Conservation (phyloP, 768 basidiomycete species). For the Tulasnella calospora region DNA sequence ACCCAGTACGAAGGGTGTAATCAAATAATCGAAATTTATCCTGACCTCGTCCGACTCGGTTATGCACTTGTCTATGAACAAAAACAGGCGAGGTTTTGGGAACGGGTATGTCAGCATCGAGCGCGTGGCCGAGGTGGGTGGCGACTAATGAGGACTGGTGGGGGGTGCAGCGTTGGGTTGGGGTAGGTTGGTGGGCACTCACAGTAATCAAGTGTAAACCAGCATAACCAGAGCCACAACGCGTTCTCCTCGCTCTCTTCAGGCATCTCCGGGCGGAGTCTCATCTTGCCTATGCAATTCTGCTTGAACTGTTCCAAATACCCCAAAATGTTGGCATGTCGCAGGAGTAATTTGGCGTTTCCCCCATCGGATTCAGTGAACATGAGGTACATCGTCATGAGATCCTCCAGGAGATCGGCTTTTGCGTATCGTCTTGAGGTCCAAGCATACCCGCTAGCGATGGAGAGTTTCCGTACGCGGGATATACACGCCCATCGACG, state of each 20-base stretch:
- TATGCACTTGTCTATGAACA: not conserved
- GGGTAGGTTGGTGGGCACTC: not conserved
- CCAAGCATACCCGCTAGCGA: not conserved
- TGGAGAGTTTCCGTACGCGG: constrained; percentile 1
- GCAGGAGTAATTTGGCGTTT: constrained; percentile 22
- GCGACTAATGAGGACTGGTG: not conserved
- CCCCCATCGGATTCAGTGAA: constrained; percentile 23
- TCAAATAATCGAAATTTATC: not conserved
- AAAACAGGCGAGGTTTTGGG: not conserved
- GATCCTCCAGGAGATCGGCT: constrained; percentile 7
- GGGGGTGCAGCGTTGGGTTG: not conserved
- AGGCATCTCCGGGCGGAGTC: constrained; percentile 16
- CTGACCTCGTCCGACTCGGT: not conserved
- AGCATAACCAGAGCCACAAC: constrained; percentile 16
- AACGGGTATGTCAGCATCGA: not conserved
- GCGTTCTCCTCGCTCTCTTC: constrained; percentile 17
- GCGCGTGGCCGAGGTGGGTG: not conserved
- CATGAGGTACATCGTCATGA: constrained; percentile 29
- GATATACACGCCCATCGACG: constrained; percentile 11
- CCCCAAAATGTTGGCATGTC: not conserved
- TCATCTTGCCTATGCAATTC: not conserved
- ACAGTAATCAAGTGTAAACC: constrained; percentile 17
- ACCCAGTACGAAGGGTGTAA: constrained; percentile 17
- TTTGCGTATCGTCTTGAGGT: not conserved
- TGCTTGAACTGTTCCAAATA: constrained; percentile 4